Base-by-base conservation (phyloP, 1,139 yeast genomes). In the Citeromyces hawaiiensis region DNA sequence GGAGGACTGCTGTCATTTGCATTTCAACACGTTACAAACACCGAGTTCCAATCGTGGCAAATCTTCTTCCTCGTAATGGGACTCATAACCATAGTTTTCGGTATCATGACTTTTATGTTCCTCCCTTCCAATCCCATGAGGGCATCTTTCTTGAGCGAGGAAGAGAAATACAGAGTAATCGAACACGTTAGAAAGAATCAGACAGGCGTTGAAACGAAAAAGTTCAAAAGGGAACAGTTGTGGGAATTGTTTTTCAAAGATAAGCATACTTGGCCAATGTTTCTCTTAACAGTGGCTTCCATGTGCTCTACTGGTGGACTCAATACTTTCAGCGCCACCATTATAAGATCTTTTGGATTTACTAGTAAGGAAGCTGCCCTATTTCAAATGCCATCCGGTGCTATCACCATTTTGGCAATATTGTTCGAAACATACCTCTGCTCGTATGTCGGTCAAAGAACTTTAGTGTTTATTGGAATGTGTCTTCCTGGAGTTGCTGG, bases 301-400 rank as follows among this genome's bases (percentile, higher is more conserved):
- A 34, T 34, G 36, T 21, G 50, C 51, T 14, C 31, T 36, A 3
- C 42, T 42, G 35, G 37, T 36, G 7, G 42, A 43, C 4, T 46
- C 44, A 47, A 45, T 40, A 38, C 44, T 42, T n/a, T 42, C 45
- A 47, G 48, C n/a, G 23, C 45, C 14, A 30, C 40, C 14, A 46
- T 44, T 35, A 23, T 46, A 6, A 31, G 35, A 8, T 38, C 67
- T 35, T 63, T 74, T 42, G 75, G 74, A 1, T 75, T 60, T 48
- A 52, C 59, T n/a, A 49, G 58, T 25, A 54, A 56, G 36, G 49
- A 63, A 42, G 53, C 74, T 2, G 60, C 71, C 17, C 48, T 70
- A 32, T 51, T 46, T 70, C 72, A 10, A 69, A 59, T 68, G 57
- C 74, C 74, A n/a, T 55, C 63, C 11, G 75, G 74, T 44, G 70